Percentiles rank a stretch among this genome's conserved stretches.
Conservation (phyloP, 139 green algal species). For the Desmodesmus armatus region DNA sequence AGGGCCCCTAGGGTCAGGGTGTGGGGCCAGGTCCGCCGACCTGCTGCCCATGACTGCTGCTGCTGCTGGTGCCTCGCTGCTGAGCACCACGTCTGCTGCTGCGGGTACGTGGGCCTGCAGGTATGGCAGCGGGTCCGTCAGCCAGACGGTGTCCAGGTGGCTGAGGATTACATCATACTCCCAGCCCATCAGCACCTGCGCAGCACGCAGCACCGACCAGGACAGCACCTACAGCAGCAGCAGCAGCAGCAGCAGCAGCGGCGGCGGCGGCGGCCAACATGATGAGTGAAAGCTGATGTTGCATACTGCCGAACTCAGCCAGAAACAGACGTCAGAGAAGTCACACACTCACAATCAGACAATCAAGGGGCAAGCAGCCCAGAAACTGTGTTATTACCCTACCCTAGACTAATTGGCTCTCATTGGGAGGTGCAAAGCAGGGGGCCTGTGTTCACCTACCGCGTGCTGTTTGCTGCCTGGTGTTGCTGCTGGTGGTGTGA, state of each 20-base stretch:
- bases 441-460: no score
- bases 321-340: no score
- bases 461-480: not conserved
- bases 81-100: constrained; percentile 15
- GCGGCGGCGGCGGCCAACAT: no score
- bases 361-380: no score
- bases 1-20: not conserved
- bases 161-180: constrained; percentile 31
- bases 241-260: not conserved
- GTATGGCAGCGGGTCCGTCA: constrained; percentile 39
- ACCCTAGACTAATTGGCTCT: no score
- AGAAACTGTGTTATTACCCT: no score
- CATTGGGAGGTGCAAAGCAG: no score
- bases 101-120: not conserved
- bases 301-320: no score
- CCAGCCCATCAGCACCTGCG: not conserved
- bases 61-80: not conserved
- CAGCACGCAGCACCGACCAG: constrained; percentile 16
- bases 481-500: not conserved
- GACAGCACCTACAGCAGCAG: not conserved
- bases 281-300: no score
- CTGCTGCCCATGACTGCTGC: not conserved
- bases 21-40: not conserved
- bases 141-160: constrained; percentile 36
- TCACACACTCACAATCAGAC: no score